Evolutionary conservation across 345 rosid genomes (phyloP).

Genomic region (Hevea brasiliensis): DNA sequence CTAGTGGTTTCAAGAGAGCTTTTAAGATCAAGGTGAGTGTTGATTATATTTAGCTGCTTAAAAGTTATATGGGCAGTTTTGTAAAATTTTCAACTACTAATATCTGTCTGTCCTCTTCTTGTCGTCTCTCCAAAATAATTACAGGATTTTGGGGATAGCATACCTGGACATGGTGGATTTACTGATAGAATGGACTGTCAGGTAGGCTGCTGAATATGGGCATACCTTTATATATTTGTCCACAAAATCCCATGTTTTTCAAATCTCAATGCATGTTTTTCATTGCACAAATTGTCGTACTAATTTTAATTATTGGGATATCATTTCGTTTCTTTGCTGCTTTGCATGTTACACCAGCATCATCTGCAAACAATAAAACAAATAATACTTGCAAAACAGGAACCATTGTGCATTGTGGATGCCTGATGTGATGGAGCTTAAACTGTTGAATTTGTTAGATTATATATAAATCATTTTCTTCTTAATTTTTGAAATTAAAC

Average conservation of each 20-base stretch:
- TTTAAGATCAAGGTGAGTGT: conserved; percentile 73
- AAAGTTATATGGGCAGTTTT: not conserved
- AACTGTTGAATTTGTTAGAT: too few relatives aligned
- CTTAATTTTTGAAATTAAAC: too few relatives aligned
- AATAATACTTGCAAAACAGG: not conserved
- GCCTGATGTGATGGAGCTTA: too few relatives aligned
- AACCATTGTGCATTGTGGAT: too few relatives aligned
- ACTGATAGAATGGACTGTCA: conserved; percentile 99
- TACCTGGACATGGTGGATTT: conserved; percentile 98
- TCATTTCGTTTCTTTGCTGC: not conserved
- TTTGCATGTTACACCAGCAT: too few relatives aligned
- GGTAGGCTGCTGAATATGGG: conserved; percentile 38
- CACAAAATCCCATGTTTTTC: too few relatives aligned
- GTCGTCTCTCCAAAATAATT: not conserved
- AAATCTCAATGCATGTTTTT: not conserved
- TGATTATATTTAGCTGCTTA: not conserved
- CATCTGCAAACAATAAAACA: too few relatives aligned
- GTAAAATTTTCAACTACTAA: not conserved
- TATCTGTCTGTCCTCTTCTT: not conserved
- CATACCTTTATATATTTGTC: too few relatives aligned
- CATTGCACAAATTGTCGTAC: not conserved
- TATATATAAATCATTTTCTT: too few relatives aligned
- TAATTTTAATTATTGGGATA: not conserved
- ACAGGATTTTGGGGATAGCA: conserved; percentile 97
- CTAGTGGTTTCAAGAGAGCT: conserved; percentile 95